Base-by-base conservation (phyloP, 129 eudicot species). In the Saussurea involucrata region DNA sequence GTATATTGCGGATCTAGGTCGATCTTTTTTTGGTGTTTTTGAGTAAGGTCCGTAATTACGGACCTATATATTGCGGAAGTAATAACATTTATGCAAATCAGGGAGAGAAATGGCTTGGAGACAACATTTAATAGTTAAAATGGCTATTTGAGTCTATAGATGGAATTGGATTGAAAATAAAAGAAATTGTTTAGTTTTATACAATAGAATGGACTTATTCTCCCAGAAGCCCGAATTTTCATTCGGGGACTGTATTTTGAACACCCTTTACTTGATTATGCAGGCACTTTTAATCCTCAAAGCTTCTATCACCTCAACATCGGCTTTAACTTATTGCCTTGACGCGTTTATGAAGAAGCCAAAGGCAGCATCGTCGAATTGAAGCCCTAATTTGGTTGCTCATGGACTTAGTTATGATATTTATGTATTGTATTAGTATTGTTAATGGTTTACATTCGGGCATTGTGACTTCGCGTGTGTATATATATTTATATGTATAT, bases 211-310 rank as follows among this genome's bases (percentile, higher is more conserved):
- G 29, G 29, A 3, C 29, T 27, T 3, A 27, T 27, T 27, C 29
- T 3, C 29, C n/a, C n/a, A n/a, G n/a, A n/a, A n/a, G 29, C 44
- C 44, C 44, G 8, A 37, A 37, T 37, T 11, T 37, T 37, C 44
- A 8, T 37, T 37, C 44, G 2, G 2, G 44, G 12, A 53, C 6
- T n/a, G 22, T 53, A 53, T 17, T 4, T 53, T 53, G 22, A 1
- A 63, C 12, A 44, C n/a, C 13, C 2, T 28, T 40, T 36, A 4
- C 46, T 55, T 77, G 67, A 53, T 68, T 32, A 70, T 69, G 76
- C 71, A 78, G 82, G 82, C 82, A 57, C 76, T 31, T 13, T 34
- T 36, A 18, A 69, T 78, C 12, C 76, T 78, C 22, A 78, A 70
- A 64, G 70, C 82, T 55, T 36, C 63, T 34, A 40, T 78, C 66